phyloP scores from a whole-genome alignment of 306 rosid species.

The Arachis stenosperma region DNA sequence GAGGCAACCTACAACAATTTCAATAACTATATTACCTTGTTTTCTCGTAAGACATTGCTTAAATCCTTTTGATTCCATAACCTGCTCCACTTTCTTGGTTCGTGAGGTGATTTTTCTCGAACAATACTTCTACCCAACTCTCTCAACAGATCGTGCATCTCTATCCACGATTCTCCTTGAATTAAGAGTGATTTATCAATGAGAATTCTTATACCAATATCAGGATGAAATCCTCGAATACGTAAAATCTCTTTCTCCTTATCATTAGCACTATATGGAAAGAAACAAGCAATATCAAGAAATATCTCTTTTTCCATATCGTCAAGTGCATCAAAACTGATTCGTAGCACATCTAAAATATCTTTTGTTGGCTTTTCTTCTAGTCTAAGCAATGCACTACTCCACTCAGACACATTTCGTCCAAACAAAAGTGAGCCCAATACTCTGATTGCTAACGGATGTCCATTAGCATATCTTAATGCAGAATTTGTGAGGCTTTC shows the following conservation, averaged over 20 bases:
- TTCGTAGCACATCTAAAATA: constrained; percentile 11
- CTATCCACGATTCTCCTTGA: rapidly evolving
- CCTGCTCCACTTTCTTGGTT: neutral
- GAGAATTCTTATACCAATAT: constrained; percentile 26
- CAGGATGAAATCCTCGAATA: constrained; percentile 4
- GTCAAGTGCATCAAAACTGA: constrained; percentile 24
- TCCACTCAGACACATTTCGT: neutral
- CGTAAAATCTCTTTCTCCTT: neutral
- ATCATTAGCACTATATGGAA: too few species aligned
- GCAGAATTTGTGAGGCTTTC: neutral
- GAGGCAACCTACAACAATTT: neutral
- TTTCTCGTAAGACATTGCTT: neutral
- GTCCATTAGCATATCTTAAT: neutral
- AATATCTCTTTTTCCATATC: constrained; percentile 28
- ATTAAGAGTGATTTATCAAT: constrained; percentile 36
- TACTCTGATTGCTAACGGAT: constrained; percentile 32
- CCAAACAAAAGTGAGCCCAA: constrained; percentile 23
- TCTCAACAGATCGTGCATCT: neutral
- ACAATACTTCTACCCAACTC: neutral
- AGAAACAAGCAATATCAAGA: constrained; percentile 40
- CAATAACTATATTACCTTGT: neutral
- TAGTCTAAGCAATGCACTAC: constrained; percentile 6
- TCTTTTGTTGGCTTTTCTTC: constrained; percentile 2
- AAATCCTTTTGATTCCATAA: too few species aligned
- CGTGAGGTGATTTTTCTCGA: neutral